Base-by-base conservation (phyloP, 352 stramenopile species). In the Phytophthora macrochlamydospora region DNA sequence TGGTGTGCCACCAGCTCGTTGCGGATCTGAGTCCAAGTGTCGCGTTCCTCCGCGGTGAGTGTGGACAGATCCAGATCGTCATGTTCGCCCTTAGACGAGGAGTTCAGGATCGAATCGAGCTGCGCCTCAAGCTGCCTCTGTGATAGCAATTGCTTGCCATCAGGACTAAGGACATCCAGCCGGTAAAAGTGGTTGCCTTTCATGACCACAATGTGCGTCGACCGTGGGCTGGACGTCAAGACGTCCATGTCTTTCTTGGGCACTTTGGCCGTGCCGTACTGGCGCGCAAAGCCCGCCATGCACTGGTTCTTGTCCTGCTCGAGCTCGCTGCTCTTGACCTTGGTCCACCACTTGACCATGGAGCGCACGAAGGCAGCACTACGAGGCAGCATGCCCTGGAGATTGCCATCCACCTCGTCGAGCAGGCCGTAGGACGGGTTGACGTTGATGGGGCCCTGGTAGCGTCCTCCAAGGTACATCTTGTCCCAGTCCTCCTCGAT, bases 401-500 rank as follows among this genome's bases (percentile, higher is more conserved):
- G 67, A 50, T 92, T 91, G 14, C 83, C 83, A 7, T 92, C 81
- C 3, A 81, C 91, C 71, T 95, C 87, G 48, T 96, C 85, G 18
- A 92, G 58, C 31, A 96, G 74, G 4, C 88, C 88, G 62, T 97
- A 95, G 54, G 88, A 90, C 9, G 92, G 91, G 59, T 98, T 98
- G 32, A 95, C 88, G 71, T 98, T 97, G 66, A 97, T 93, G 33
- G 92, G 92, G 24, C 89, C 84, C 67, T 92, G 84, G 76, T 94
- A 97, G 38, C 92, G 89, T 14, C 89, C 92, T 38, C 82, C 86
- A 2, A 98, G 67, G 67, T 98, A 98, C 91, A 96, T 96, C 48
- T 93, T 78, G 67, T 96, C 89, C 92, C 92, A 98, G 73, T 95
- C 90, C 33, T 81, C 68, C 64, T 98, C 92, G 56, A 98, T 97